These are phyloP conservation scores for Cryptosporidium felis DNA, from an alignment of 169 alveolate genomes.

Conservation along the genomic window DNA sequence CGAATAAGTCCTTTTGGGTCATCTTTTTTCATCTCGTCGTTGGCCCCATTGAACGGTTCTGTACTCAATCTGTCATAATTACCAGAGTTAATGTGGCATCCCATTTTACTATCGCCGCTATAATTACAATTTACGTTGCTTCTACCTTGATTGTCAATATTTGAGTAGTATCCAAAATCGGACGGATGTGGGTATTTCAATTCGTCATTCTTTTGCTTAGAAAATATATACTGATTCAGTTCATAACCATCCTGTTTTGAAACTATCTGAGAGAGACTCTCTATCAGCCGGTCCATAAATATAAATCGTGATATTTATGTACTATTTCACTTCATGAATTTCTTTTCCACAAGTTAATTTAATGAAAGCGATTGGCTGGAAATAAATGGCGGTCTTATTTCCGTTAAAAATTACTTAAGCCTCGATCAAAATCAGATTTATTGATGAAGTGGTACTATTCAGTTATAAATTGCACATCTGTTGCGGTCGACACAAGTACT, in stretches of 20 bases:
- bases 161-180: background rate
- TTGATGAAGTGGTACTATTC: no score
- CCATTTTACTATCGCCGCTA: background rate
- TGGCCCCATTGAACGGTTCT: no score
- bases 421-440: no score
- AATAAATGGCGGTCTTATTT: no score
- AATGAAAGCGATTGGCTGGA: no score
- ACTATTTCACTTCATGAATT: slow-evolving; percentile 4
- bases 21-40: background rate
- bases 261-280: slow-evolving; percentile 57
- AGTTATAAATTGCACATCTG: no score
- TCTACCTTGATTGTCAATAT: background rate
- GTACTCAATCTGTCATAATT: background rate
- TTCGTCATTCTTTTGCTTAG: background rate
- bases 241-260: background rate
- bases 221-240: background rate
- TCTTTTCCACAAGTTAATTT: background rate
- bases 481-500: no score
- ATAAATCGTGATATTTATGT: background rate
- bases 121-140: background rate
- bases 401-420: no score
- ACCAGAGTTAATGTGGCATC: background rate
- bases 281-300: slow-evolving; percentile 54
- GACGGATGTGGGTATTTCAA: background rate
- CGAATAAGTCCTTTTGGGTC: background rate